Conservation (phyloP, 1,284 basidiomycete genomes). For the Tranzscheliella williamsii region DNA sequence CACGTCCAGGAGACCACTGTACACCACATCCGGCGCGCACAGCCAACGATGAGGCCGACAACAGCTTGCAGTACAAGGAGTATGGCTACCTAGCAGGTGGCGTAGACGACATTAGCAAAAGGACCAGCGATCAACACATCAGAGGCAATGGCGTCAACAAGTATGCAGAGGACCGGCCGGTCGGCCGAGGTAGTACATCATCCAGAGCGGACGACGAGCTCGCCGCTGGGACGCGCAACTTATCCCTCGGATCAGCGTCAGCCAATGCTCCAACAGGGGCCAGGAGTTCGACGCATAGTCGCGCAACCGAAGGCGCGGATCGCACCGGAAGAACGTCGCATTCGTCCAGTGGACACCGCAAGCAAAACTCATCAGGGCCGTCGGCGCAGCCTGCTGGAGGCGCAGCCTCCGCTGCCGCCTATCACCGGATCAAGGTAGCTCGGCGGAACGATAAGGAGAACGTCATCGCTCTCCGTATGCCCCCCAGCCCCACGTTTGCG, state of each 20-base stretch:
- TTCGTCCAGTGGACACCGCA: constrained; percentile 31
- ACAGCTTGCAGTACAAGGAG: constrained; percentile 24
- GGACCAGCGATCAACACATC: constrained; percentile 3
- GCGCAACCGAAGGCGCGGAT: constrained; percentile 7
- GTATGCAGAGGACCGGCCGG: constrained; percentile 38
- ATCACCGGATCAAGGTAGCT: constrained; percentile 94
- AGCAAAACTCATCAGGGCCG: constrained; percentile 28
- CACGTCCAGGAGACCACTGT: constrained; percentile 78
- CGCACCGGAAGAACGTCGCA: constrained; percentile 26
- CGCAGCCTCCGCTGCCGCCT: constrained; percentile 36
- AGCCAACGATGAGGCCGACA: constrained; percentile 9
- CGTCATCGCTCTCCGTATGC: constrained; percentile 94
- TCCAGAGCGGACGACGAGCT: constrained; percentile 25
- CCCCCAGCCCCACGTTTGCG: constrained; percentile 81
- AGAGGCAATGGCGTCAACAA: constrained; percentile 22
- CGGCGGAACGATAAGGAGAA: constrained; percentile 82
- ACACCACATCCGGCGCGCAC: constrained; percentile 37
- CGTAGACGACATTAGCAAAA: constrained; percentile 1
- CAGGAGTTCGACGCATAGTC: constrained; percentile 22
- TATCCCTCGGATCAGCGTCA: constrained; percentile 13
- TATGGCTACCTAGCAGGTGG: constrained; percentile 28
- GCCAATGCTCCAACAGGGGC: constrained; percentile 9
- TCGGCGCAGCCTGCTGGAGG: constrained; percentile 11
- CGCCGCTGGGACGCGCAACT: constrained; percentile 19
- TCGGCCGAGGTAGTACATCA: constrained; percentile 19